Base-by-base conservation (phyloP, 176 grass and related monocot genomes). In the Pontederia crassipes region DNA sequence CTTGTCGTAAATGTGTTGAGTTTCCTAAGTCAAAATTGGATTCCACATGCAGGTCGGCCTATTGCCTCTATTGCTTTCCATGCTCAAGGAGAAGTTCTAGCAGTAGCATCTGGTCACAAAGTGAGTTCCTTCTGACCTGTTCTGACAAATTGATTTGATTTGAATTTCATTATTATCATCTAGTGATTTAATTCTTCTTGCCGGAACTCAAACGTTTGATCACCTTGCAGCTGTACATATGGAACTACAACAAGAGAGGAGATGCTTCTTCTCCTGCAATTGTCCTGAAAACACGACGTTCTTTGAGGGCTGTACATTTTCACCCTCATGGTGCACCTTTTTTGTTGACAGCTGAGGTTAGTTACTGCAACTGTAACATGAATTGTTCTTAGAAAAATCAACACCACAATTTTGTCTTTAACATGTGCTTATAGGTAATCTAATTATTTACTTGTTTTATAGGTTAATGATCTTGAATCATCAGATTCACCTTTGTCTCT, bases 61-160 rank as follows among this genome's bases (percentile, higher is more conserved):
- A 92, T 98, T 78, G 94, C 94, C 2, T 98, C 94, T 16, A 90
- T 98, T 75, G 87, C 94, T 65, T 98, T 98, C 83, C 94, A 98
- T 83, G 94, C 88, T 29, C 83, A 77, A 67, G 94, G 94, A 75
- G 88, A 98, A 69, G 54, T 81, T 93, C 72, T 98, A 58, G 94
- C 94, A 72, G 88, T 98, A 81, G 94, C 94, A 52, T 92, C 94
- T 71, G 94, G 94, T 77, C 94, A 98, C 83, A 98, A 98, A 71
- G 94, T 93, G 67, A 77, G 81, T 67, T 47, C 55, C 13, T 13
- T 56, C 26, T 12, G 32, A 40, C 8, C 2, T 78, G 16, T 64
- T 35, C 4, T 18, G 49, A 68, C 61, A 17, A 46, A 54, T 70
- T 13, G 1, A 11, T 50, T 45, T 68, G 9, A 4, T 61, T 14